These are phyloP conservation scores for Cladosporium velox DNA, from an alignment of 2,329 filamentous ascomycete genomes.

Conservation along the genomic window DNA sequence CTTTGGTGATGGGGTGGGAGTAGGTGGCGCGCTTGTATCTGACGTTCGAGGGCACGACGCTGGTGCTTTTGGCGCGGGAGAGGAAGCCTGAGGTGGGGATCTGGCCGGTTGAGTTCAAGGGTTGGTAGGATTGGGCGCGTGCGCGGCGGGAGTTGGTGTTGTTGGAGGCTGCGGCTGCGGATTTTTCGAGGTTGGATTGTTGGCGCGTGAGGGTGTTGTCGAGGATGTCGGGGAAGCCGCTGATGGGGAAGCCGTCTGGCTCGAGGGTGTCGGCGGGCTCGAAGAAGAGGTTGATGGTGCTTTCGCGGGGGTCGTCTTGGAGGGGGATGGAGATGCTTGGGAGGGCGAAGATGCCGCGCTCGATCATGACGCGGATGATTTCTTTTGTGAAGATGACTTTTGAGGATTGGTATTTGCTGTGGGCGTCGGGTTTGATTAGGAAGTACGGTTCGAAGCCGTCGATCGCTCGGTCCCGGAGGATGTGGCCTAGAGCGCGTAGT, in stretches of 20 bases:
- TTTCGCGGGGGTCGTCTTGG: slow-evolving; percentile 34
- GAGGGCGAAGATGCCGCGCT: slow-evolving; percentile 34
- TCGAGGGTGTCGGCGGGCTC: slow-evolving; percentile 36
- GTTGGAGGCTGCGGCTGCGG: background rate
- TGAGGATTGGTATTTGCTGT: slow-evolving; percentile 23
- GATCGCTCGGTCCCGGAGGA: slow-evolving; percentile 31
- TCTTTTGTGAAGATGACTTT: slow-evolving; percentile 27
- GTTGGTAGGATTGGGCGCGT: slow-evolving; percentile 8
- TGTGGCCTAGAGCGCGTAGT: slow-evolving; percentile 35
- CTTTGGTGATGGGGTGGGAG: background rate
- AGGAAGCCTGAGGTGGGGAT: background rate
- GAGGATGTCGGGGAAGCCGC: slow-evolving; percentile 38
- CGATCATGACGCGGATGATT: slow-evolving; percentile 31
- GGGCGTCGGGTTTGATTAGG: slow-evolving; percentile 26
- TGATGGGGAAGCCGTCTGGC: slow-evolving; percentile 39
- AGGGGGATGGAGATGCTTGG: slow-evolving; percentile 37
- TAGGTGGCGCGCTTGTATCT: slow-evolving; percentile 7
- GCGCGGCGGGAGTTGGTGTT: slow-evolving; percentile 25
- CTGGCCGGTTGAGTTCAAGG: background rate
- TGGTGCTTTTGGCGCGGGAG: slow-evolving; percentile 13
- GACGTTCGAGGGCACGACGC: background rate
- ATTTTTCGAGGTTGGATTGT: background rate
- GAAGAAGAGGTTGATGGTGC: slow-evolving; percentile 38
- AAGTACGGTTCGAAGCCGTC: slow-evolving; percentile 41
- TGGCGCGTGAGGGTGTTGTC: slow-evolving; percentile 28